Conservation (phyloP, 2,329 filamentous ascomycete genomes). For the Thelonectria olida region DNA sequence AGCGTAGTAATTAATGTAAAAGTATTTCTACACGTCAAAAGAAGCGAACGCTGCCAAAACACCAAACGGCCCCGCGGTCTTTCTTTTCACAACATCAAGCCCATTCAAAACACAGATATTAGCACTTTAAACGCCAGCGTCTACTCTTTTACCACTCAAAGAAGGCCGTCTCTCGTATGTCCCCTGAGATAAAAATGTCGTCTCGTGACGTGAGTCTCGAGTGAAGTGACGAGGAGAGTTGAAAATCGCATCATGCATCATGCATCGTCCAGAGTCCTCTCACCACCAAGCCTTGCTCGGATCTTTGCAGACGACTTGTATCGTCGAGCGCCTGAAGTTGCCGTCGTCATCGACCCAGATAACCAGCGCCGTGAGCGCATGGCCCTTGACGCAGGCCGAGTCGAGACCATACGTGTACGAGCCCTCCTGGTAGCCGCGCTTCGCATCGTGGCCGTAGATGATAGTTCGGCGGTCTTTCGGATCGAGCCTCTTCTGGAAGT, state of each 20-base stretch:
- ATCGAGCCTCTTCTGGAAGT: constrained; percentile 51
- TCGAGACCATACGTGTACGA: constrained; percentile 87
- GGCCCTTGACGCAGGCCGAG: constrained; percentile 81
- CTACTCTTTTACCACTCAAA: no score
- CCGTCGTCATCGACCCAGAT: constrained; percentile 62
- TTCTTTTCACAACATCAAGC: not conserved
- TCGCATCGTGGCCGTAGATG: constrained; percentile 88
- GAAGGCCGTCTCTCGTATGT: no score
- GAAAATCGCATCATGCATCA: not conserved
- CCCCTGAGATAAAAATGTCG: no score
- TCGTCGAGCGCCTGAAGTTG: constrained; percentile 47
- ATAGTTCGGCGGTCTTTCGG: constrained; percentile 66
- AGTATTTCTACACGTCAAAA: not conserved
- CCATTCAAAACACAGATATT: not conserved
- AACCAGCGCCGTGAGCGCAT: constrained; percentile 79
- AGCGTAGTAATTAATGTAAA: not conserved
- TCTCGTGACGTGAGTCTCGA: not conserved
- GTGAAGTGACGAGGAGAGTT: not conserved
- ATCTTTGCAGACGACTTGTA: constrained; percentile 53
- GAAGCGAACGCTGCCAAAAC: not conserved
- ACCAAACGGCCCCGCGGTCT: not conserved
- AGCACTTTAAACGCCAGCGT: no score
- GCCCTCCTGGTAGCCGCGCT: constrained; percentile 67
- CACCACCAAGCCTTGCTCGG: constrained; percentile 35
- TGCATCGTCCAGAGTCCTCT: not conserved